These are phyloP conservation scores for Pyronema domesticum DNA, from an alignment of 495 filamentous ascomycete species.

Conservation along the genomic window DNA sequence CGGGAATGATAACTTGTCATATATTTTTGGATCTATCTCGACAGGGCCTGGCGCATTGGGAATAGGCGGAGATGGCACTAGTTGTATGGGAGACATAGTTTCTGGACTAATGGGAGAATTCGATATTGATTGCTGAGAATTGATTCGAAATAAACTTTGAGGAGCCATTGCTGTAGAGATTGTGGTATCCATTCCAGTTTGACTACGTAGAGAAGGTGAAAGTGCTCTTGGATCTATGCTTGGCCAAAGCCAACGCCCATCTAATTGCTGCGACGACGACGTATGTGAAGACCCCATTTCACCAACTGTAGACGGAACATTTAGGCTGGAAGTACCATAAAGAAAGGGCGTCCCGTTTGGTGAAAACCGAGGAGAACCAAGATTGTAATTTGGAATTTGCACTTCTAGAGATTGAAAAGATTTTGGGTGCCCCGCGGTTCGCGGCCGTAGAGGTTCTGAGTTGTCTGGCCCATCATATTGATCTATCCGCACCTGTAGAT, in stretches of 20 bases:
- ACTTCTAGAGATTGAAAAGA: conserved; percentile 48
- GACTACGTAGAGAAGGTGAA: conserved; percentile 19
- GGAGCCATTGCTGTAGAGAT: neutral
- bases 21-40: conserved; percentile 44
- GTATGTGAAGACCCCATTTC: conserved; percentile 27
- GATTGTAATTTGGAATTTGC: conserved; percentile 68
- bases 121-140: neutral
- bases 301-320: conserved; percentile 26
- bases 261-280: conserved; percentile 34
- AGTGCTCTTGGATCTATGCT: conserved; percentile 25
- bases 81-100: conserved; percentile 29
- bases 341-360: conserved; percentile 59
- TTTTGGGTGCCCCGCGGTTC: conserved; percentile 42
- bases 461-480: conserved; percentile 58
- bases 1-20: conserved; percentile 57
- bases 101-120: conserved; percentile 22
- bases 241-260: conserved; percentile 29
- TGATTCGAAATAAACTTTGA: neutral
- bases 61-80: conserved; percentile 24
- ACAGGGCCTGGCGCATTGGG: conserved; percentile 24
- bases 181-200: neutral
- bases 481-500: conserved; percentile 56
- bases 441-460: conserved; percentile 34
- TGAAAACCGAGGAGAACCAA: conserved; percentile 72
- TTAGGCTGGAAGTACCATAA: conserved; percentile 49